Conservation (phyloP, 179 eudicot genomes). For the Vitellaria paradoxa region DNA sequence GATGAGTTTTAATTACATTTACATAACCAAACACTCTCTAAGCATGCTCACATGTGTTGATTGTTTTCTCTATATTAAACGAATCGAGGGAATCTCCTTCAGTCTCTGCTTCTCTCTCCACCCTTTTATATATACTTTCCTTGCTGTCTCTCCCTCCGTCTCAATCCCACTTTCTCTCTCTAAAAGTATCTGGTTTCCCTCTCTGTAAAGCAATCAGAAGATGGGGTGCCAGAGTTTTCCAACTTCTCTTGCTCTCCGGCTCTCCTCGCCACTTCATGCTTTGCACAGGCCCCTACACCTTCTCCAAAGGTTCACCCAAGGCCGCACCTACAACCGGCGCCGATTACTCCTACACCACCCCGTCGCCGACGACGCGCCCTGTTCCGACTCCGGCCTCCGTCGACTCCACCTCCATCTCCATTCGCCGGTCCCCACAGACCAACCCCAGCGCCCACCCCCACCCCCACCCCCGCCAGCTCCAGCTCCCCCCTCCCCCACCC, state of each 20-base stretch:
- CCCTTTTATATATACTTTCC: neutral
- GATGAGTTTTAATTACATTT: too few species aligned
- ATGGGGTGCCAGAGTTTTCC: slow-evolving; percentile 10
- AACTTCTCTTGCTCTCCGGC: slow-evolving; percentile 26
- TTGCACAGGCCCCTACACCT: slow-evolving; percentile 36
- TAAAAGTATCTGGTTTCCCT: neutral
- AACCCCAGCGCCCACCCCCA: slow-evolving; percentile 6
- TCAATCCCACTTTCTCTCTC: neutral
- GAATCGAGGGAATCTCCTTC: neutral
- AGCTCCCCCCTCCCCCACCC: neutral
- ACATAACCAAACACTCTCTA: too few species aligned
- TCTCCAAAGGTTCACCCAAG: slow-evolving; percentile 31
- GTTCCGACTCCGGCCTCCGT: slow-evolving; percentile 18
- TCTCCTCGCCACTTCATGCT: slow-evolving; percentile 33
- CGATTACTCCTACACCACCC: slow-evolving; percentile 21
- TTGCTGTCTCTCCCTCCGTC: neutral
- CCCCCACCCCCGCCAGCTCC: slow-evolving; percentile 9
- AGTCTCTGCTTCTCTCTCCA: neutral
- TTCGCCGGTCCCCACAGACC: neutral
- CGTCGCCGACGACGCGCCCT: slow-evolving; percentile 30
- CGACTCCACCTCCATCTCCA: slow-evolving; percentile 20
- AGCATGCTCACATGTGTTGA: too few species aligned
- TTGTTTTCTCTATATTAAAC: neutral
- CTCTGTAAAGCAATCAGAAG: neutral
- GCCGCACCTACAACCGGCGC: slow-evolving; percentile 22